phyloP scores from a whole-genome alignment of 805 yeast species.

The Wickerhamiella allomyrinae region DNA sequence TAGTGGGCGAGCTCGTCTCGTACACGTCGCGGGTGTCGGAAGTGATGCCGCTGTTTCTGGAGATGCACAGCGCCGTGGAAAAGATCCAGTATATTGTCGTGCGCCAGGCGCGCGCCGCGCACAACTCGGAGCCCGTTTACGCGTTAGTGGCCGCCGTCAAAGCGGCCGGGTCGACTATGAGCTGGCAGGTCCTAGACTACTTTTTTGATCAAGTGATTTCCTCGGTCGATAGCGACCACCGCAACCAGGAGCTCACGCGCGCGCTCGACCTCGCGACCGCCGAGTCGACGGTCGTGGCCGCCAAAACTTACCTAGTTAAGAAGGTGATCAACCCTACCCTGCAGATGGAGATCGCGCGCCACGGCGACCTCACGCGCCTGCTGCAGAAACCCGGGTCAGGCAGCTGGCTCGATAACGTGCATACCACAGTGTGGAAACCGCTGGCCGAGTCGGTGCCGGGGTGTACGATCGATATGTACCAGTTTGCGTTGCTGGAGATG shows the following conservation, averaged over 20 bases:
- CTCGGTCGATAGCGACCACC: slow-evolving; percentile 29
- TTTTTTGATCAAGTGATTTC: slow-evolving; percentile 45
- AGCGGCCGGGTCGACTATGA: slow-evolving; percentile 30
- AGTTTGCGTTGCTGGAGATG: slow-evolving; percentile 67
- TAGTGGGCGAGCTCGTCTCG: neutral
- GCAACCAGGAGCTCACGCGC: slow-evolving; percentile 37
- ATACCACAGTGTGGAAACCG: slow-evolving; percentile 56
- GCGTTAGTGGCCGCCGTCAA: slow-evolving; percentile 32
- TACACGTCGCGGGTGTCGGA: slow-evolving; percentile 30
- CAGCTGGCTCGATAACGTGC: slow-evolving; percentile 54
- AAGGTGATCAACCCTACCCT: slow-evolving; percentile 48
- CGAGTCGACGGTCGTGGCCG: neutral
- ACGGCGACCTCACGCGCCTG: slow-evolving; percentile 35
- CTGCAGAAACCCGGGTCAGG: slow-evolving; percentile 25
- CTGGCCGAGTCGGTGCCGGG: slow-evolving; percentile 25
- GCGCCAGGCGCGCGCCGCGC: slow-evolving; percentile 23
- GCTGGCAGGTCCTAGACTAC: slow-evolving; percentile 39
- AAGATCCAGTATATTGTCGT: slow-evolving; percentile 42
- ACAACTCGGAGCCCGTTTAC: slow-evolving; percentile 28
- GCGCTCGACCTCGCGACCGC: slow-evolving; percentile 30
- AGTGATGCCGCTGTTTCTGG: slow-evolving; percentile 46
- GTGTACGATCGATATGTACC: slow-evolving; percentile 46
- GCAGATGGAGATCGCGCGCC: slow-evolving; percentile 41
- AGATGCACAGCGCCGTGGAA: slow-evolving; percentile 53
- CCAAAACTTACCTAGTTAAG: slow-evolving; percentile 4